A percentile compares a stretch with the other conserved stretches of the same genome.
These are phyloP conservation scores for Exophiala xenobiotica DNA, from an alignment of 2,329 filamentous ascomycete genomes.

Conservation along the genomic window DNA sequence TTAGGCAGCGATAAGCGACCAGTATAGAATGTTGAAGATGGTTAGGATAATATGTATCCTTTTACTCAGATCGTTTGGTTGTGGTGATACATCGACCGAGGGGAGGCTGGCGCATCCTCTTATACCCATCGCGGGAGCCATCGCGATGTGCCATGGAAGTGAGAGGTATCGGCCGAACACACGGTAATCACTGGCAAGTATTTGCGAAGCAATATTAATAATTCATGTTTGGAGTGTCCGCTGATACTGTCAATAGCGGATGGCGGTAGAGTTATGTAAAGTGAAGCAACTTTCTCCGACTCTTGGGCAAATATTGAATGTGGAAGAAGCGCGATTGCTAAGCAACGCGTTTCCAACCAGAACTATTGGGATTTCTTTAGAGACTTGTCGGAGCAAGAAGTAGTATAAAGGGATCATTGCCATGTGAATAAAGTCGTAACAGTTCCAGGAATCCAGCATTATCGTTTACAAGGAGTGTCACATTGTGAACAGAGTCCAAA, in stretches of 20 bases:
- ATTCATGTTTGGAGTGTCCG: slow-evolving; percentile 11
- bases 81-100: slow-evolving; percentile 14
- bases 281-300: slow-evolving; percentile 25
- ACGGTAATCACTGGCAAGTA: slow-evolving; percentile 23
- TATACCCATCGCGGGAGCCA: slow-evolving; percentile 10
- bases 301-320: slow-evolving; percentile 11
- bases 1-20: slow-evolving; percentile 10
- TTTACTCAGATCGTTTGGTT: slow-evolving; percentile 7
- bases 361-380: neutral
- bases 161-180: slow-evolving; percentile 5
- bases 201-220: slow-evolving; percentile 18
- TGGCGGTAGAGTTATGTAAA: slow-evolving; percentile 22
- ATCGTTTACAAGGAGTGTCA: neutral
- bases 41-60: neutral
- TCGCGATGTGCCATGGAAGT: slow-evolving; percentile 7
- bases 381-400: neutral
- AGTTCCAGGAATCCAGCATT: neutral
- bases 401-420: neutral
- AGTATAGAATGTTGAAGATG: slow-evolving; percentile 11
- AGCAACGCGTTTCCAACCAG: slow-evolving; percentile 4
- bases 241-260: slow-evolving; percentile 9
- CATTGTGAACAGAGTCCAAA: neutral
- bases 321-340: slow-evolving; percentile 10
- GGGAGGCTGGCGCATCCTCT: slow-evolving; percentile 10
- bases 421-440: neutral